Percentiles rank a stretch among this genome's conserved stretches.
These are phyloP conservation scores for Yarrowia alimentaria DNA, from an alignment of 805 yeast genomes.

Conservation along the genomic window DNA sequence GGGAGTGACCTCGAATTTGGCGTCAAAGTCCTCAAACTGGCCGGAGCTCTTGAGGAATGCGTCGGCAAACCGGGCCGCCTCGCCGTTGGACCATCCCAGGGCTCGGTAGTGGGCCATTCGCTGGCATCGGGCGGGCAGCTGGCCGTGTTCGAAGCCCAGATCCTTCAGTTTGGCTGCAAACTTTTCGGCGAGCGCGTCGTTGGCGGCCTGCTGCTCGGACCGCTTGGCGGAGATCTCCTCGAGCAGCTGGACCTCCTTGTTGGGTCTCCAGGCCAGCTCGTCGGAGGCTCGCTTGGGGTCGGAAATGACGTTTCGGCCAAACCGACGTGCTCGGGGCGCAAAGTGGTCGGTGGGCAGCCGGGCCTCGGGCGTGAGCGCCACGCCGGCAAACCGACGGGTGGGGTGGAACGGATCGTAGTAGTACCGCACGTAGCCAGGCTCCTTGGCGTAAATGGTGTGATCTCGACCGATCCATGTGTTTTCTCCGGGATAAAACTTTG, in stretches of 20 bases:
- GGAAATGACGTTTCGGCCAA: slow-evolving; percentile 62
- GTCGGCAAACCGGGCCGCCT: slow-evolving; percentile 19
- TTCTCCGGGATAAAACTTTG: slow-evolving; percentile 91
- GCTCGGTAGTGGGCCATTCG: slow-evolving; percentile 14
- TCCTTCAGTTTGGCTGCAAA: slow-evolving; percentile 9
- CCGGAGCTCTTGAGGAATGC: slow-evolving; percentile 8
- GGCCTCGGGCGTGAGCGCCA: slow-evolving; percentile 64
- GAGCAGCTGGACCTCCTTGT: slow-evolving; percentile 22
- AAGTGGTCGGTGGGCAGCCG: slow-evolving; percentile 86
- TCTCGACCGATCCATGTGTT: slow-evolving; percentile 83
- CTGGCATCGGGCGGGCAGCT: slow-evolving; percentile 4
- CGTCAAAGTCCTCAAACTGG: neutral
- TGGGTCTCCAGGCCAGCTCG: slow-evolving; percentile 48
- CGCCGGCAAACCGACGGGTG: slow-evolving; percentile 82
- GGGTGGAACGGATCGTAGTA: slow-evolving; percentile 97
- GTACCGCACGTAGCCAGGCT: slow-evolving; percentile 90
- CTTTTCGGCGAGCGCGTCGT: neutral
- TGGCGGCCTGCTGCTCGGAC: neutral
- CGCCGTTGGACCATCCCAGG: slow-evolving; percentile 16
- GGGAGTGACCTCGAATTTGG: slow-evolving; percentile 5
- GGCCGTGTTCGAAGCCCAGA: neutral
- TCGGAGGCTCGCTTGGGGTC: slow-evolving; percentile 51
- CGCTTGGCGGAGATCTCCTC: slow-evolving; percentile 10
- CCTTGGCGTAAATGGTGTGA: slow-evolving; percentile 85
- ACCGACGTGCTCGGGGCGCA: slow-evolving; percentile 80